phyloP scores from a whole-genome alignment of 177 flowering plant genomes.

The Vitis hybrid region DNA sequence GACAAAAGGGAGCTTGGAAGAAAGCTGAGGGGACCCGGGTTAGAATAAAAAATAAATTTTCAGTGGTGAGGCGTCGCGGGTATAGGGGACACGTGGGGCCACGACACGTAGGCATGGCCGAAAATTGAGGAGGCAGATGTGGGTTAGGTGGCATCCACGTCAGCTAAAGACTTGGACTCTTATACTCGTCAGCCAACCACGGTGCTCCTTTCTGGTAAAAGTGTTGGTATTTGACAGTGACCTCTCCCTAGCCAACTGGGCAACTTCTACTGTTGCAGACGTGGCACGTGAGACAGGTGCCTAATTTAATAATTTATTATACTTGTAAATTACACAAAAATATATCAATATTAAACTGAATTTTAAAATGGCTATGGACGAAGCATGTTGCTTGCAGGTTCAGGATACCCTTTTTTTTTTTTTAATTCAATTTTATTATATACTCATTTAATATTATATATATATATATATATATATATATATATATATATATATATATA shows the following conservation, averaged over 20 bases:
- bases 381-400: too few relatives aligned
- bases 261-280: slow-evolving; percentile 20
- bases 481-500: too few relatives aligned
- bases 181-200: slow-evolving; percentile 34
- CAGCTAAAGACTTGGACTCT: slow-evolving; percentile 28
- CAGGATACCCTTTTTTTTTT: too few relatives aligned
- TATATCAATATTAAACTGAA: too few relatives aligned
- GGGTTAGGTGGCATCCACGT: slow-evolving; percentile 46
- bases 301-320: not conserved
- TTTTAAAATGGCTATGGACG: too few relatives aligned
- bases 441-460: too few relatives aligned
- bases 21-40: not conserved
- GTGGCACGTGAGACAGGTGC: slow-evolving; percentile 22
- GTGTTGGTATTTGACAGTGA: slow-evolving; percentile 48
- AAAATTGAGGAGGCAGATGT: slow-evolving; percentile 34
- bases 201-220: slow-evolving; percentile 29
- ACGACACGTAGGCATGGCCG: slow-evolving; percentile 23
- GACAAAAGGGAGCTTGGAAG: slow-evolving; percentile 7
- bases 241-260: slow-evolving; percentile 33
- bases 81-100: slow-evolving; percentile 46
- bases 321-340: too few relatives aligned
- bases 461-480: too few relatives aligned
- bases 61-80: slow-evolving; percentile 18
- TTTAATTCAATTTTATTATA: too few relatives aligned
- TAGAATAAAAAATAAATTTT: not conserved